phyloP scores from a whole-genome alignment of 2,329 filamentous ascomycete species.

The Arthrobotrys sphaeroides region DNA sequence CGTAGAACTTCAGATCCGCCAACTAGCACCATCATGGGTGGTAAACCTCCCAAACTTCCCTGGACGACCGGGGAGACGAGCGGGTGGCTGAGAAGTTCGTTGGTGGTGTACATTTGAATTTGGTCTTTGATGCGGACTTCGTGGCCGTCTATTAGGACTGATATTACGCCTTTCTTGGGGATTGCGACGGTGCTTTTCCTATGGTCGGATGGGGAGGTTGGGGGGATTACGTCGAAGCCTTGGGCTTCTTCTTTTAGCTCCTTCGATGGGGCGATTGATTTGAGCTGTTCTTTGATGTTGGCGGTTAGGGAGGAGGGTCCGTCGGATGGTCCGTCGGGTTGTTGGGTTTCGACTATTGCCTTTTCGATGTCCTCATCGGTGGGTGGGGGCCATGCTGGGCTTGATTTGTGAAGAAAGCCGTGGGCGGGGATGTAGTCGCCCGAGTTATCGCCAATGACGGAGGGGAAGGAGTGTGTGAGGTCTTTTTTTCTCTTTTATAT shows the following conservation, averaged over 20 bases:
- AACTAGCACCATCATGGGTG: constrained; percentile 82
- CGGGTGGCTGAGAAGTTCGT: constrained; percentile 84
- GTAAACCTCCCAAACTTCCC: constrained; percentile 86
- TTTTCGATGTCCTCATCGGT: constrained; percentile 74
- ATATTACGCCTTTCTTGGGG: constrained; percentile 57
- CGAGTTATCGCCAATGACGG: constrained; percentile 69
- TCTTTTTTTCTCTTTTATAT: too few relatives aligned
- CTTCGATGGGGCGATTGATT: constrained; percentile 53
- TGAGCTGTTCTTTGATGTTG: constrained; percentile 40
- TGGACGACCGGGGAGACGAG: constrained; percentile 90
- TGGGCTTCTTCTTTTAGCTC: constrained; percentile 60
- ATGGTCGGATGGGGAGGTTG: background rate
- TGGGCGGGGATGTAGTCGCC: constrained; percentile 84
- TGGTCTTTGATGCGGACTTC: constrained; percentile 83
- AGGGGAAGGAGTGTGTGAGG: constrained; percentile 93
- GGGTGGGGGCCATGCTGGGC: constrained; percentile 89
- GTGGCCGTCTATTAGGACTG: constrained; percentile 76
- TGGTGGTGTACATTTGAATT: constrained; percentile 83
- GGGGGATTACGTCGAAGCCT: constrained; percentile 59
- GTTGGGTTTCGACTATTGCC: constrained; percentile 63
- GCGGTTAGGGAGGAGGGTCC: background rate
- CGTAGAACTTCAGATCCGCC: constrained; percentile 88
- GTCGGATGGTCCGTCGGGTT: background rate
- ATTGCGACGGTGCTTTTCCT: background rate
- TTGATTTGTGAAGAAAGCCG: constrained; percentile 91